Conservation (phyloP, 1,284 basidiomycete genomes). For the Meira miltonrushii region DNA sequence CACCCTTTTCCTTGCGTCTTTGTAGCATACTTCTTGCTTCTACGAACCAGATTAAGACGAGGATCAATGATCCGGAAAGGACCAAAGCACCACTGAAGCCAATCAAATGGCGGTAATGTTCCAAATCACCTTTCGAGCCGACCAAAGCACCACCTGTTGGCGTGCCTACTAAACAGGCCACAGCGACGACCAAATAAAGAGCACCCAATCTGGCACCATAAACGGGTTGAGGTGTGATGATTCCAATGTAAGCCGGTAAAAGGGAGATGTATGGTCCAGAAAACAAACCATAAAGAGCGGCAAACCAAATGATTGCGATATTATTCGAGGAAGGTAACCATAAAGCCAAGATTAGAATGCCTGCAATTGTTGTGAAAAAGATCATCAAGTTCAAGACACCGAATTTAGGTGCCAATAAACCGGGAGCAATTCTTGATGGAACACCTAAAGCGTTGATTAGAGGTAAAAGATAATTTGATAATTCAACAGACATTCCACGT, state of each 20-base stretch:
- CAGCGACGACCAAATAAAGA: conserved; percentile 14
- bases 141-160: conserved; percentile 24
- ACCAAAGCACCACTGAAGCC: conserved; percentile 8
- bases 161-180: conserved; percentile 23
- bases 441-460: conserved; percentile 32
- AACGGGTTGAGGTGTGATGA: conserved; percentile 12
- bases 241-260: conserved; percentile 13
- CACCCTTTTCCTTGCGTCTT: not conserved
- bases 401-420: conserved; percentile 46
- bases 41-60: not conserved
- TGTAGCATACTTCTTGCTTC: not conserved
- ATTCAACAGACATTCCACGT: not conserved
- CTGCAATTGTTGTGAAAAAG: conserved; percentile 37
- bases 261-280: conserved; percentile 37
- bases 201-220: conserved; percentile 13
- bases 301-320: conserved; percentile 21
- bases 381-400: conserved; percentile 53
- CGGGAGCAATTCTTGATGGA: conserved; percentile 51
- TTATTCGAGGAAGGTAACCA: conserved; percentile 9
- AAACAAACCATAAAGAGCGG: conserved; percentile 35
- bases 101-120: not conserved
- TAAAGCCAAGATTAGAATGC: conserved; percentile 33
- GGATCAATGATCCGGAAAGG: not conserved
- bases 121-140: conserved; percentile 1
- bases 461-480: conserved; percentile 28